Conservation (phyloP, 2,329 filamentous ascomycete species). For the Sarocladium strictum region DNA sequence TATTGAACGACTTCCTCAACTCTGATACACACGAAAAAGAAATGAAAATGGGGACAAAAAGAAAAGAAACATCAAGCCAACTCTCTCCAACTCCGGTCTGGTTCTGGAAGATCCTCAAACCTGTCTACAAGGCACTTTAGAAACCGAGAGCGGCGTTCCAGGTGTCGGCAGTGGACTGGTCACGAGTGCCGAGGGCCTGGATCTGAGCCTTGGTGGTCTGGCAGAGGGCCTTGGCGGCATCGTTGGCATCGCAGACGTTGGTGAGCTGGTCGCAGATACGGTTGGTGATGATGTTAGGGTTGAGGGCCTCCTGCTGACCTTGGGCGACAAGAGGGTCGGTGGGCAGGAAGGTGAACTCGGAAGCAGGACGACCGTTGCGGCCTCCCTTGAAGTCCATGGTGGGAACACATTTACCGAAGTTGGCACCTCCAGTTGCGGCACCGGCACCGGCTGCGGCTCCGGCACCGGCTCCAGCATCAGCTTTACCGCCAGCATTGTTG, state of each 20-base stretch:
- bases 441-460: constrained; percentile 22
- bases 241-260: constrained; percentile 60
- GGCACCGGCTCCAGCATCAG: constrained; percentile 12
- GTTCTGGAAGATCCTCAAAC: neutral
- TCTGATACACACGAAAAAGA: neutral
- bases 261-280: constrained; percentile 63
- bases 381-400: constrained; percentile 56
- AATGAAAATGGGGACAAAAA: neutral
- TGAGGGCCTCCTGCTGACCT: constrained; percentile 58
- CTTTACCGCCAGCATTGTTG: constrained; percentile 13
- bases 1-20: constrained; percentile 2
- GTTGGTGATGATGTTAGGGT: constrained; percentile 70
- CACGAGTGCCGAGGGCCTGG: constrained; percentile 39
- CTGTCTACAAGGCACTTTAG: too few relatives aligned
- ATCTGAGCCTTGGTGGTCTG: constrained; percentile 46
- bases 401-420: constrained; percentile 46
- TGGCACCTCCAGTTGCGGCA: constrained; percentile 20
- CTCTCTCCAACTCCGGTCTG: neutral
- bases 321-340: constrained; percentile 54
- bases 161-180: constrained; percentile 40
- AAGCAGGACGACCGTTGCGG: constrained; percentile 46
- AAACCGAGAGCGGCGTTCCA: constrained; percentile 39
- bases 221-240: constrained; percentile 50
- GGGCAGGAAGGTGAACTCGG: constrained; percentile 63
- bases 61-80: neutral